These are phyloP conservation scores for Saposhnikovia divaricata DNA, from an alignment of 129 eudicot species.

Conservation along the genomic window DNA sequence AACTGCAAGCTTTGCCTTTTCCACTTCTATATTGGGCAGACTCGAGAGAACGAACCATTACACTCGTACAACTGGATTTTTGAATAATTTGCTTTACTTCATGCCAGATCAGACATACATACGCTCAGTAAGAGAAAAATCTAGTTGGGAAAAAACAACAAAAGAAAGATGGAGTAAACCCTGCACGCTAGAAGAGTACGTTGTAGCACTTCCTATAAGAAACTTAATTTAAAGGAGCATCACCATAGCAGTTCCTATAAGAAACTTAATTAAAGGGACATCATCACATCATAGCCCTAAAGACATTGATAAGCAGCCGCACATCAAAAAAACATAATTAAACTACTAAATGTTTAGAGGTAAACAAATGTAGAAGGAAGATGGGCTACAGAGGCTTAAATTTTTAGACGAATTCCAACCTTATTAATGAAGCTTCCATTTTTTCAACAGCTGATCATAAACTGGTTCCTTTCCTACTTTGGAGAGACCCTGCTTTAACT, in stretches of 20 bases:
- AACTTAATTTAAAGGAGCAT: background rate
- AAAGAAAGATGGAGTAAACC: background rate
- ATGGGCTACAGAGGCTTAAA: background rate
- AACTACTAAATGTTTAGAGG: background rate
- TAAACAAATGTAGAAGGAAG: background rate
- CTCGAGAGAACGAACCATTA: background rate
- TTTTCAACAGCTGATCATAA: conserved; percentile 57
- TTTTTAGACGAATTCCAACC: background rate
- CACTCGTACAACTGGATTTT: background rate
- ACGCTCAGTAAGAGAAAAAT: background rate
- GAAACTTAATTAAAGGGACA: background rate
- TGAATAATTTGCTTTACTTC: background rate
- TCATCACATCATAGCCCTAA: background rate
- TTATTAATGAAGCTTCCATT: conserved; percentile 50
- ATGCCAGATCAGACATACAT: background rate
- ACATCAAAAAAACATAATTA: background rate
- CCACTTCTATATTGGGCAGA: background rate
- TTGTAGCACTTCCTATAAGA: background rate
- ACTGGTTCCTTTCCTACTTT: conserved; percentile 45
- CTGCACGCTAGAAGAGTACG: background rate
- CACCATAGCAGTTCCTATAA: background rate
- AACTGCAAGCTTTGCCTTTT: background rate
- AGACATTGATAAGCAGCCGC: background rate
- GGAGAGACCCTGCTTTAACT: conserved; percentile 54
- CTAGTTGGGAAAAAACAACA: background rate